These are phyloP conservation scores for Taphrina pruni DNA, from an alignment of 1,139 yeast genomes.

Conservation along the genomic window DNA sequence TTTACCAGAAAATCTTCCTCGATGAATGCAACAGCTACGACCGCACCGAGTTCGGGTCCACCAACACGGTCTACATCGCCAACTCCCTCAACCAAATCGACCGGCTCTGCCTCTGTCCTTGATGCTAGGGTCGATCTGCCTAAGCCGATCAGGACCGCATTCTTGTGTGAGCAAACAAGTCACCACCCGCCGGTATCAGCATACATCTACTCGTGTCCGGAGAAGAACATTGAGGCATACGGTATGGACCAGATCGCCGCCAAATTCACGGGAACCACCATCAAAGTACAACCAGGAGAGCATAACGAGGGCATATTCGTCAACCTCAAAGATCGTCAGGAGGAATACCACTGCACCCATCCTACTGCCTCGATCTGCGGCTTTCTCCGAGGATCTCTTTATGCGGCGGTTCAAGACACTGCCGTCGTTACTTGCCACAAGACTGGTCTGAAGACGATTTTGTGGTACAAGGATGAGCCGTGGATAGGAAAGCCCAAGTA, in stretches of 20 bases:
- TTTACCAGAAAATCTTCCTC: slow-evolving; percentile 13
- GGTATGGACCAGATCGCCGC: slow-evolving; percentile 80
- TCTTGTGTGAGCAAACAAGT: slow-evolving; percentile 78
- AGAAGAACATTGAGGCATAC: slow-evolving; percentile 64
- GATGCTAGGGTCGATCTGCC: slow-evolving; percentile 7
- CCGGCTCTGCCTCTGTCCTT: slow-evolving; percentile 51
- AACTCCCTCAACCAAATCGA: slow-evolving; percentile 51
- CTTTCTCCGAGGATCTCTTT: slow-evolving; percentile 69
- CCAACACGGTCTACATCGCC: slow-evolving; percentile 33
- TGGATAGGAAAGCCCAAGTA: slow-evolving; percentile 72
- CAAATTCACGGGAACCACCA: slow-evolving; percentile 63
- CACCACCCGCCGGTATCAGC: slow-evolving; percentile 88
- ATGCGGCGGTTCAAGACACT: slow-evolving; percentile 71
- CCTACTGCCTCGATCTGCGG: slow-evolving; percentile 87
- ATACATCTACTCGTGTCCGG: slow-evolving; percentile 68
- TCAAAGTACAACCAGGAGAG: slow-evolving; percentile 69
- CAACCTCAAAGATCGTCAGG: slow-evolving; percentile 57
- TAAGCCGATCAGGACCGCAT: slow-evolving; percentile 43
- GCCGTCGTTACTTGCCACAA: slow-evolving; percentile 59
- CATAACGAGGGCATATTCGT: slow-evolving; percentile 74
- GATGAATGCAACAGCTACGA: slow-evolving; percentile 5
- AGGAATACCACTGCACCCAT: slow-evolving; percentile 67
- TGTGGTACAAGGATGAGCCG: slow-evolving; percentile 75
- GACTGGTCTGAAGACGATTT: slow-evolving; percentile 57
- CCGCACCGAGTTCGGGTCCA: slow-evolving; percentile 5